Evolutionary conservation across 2,329 filamentous ascomycete genomes (phyloP).

Genomic region (Exserohilum rostratum): DNA sequence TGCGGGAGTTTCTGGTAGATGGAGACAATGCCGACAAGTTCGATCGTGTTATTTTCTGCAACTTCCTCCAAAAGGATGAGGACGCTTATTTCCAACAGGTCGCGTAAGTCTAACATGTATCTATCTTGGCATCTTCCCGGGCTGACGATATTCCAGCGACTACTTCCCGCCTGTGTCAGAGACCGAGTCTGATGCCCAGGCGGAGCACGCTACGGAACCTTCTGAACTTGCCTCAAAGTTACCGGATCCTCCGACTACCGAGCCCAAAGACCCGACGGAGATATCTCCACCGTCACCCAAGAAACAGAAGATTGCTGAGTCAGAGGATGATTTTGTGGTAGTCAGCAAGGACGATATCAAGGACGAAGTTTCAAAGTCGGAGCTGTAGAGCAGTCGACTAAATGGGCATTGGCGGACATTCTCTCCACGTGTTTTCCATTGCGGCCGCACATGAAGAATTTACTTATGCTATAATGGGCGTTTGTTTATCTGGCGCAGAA

Average conservation of each 20-base stretch:
- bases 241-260: conserved; percentile 56
- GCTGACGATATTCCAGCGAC: conserved; percentile 28
- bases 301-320: conserved; percentile 52
- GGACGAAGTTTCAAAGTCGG: conserved; percentile 24
- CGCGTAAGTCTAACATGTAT: conserved; percentile 64
- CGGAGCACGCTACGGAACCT: conserved; percentile 37
- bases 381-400: background rate
- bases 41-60: conserved; percentile 82
- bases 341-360: conserved; percentile 36
- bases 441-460: background rate
- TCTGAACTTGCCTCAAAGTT: conserved; percentile 51
- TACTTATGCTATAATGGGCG: background rate
- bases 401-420: background rate
- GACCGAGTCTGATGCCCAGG: conserved; percentile 15
- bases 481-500: background rate
- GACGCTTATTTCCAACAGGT: conserved; percentile 71
- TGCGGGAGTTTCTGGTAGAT: conserved; percentile 61
- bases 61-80: conserved; percentile 79
- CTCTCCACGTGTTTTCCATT: no score
- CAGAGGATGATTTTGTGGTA: conserved; percentile 42
- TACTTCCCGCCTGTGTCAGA: conserved; percentile 44
- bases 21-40: conserved; percentile 57
- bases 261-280: conserved; percentile 53
- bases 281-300: conserved; percentile 50
- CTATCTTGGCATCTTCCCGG: background rate